Evolutionary conservation across 2,329 filamentous ascomycete genomes (phyloP), one percentile per base, ranked within the genome.

Genomic region (Fusarium camptoceras): DNA sequence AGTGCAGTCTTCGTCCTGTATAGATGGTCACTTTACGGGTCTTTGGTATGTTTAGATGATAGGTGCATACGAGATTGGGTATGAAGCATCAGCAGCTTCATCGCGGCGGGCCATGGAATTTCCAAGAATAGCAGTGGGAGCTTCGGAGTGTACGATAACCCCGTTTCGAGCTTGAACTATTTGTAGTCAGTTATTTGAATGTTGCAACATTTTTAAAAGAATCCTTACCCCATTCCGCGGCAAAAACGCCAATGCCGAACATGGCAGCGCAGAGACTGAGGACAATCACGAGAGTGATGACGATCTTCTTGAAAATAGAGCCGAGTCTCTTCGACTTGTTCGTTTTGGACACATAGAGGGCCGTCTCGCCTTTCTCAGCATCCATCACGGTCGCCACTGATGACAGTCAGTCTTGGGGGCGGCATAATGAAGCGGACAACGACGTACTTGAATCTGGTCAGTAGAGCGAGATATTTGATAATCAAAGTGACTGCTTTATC

Each of bases 41-140:
- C 28, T 11, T 37, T 20, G 12, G 31, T 55, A 28, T 8, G 7
- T 54, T 22, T 8, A 6, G 34, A 15, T 43, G 25, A 27, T 30
- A 27, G 18, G 16, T 12, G 70, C 80, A 75, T 71, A 81, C 80
- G 78, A 78, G 64, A 81, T 73, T 3, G 80, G 78, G 25, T 79
- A 73, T 47, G 72, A 77, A 58, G 76, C 66, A 22, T 41, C 70
- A 27, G 49, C 53, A 15, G 14, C 57, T 20, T 69, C 61, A 11
- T 65, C 50, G 31, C 73, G 74, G 44, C 61, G 66, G 53, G 67
- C 54, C 18, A 71, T 28, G 9, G 20, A 47, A 41, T 63, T 51
- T 14, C 22, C 37, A 9, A 30, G 30, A 16, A 43, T 39, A 39
- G 24, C 25, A 7, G 16, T 51, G 30, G 14, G 27, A 20, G n/a